Percentiles rank a stretch among this genome's conserved stretches.
Conservation (phyloP, 257 asterid species). For the Solanum virginianum region DNA sequence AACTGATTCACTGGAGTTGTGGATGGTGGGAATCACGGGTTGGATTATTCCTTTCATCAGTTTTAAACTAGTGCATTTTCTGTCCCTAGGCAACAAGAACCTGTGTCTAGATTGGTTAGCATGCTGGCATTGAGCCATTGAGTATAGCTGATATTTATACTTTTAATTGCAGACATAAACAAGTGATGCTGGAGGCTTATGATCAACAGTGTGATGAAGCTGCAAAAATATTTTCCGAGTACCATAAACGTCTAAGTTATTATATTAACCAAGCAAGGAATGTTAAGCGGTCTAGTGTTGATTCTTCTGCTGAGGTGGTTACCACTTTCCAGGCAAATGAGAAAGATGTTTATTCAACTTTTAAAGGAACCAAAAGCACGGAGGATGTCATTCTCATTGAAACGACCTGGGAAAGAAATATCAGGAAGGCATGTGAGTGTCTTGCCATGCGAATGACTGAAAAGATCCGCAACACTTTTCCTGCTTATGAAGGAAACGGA, state of each 20-base stretch:
- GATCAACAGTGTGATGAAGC: slow-evolving; percentile 97
- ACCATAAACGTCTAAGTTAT: slow-evolving; percentile 69
- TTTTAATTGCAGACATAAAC: slow-evolving; percentile 69
- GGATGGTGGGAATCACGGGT: not conserved
- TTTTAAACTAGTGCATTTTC: not conserved
- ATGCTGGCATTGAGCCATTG: not conserved
- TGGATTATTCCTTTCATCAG: not conserved
- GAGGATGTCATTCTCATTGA: slow-evolving; percentile 81
- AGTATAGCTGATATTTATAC: not conserved
- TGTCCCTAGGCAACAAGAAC: not conserved
- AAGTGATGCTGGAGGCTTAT: slow-evolving; percentile 86
- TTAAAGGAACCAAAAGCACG: slow-evolving; percentile 46
- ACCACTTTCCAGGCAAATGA: slow-evolving; percentile 61
- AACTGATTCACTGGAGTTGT: not conserved
- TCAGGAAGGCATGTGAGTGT: slow-evolving; percentile 80
- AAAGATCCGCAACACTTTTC: slow-evolving; percentile 67
- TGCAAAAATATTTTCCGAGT: slow-evolving; percentile 90
- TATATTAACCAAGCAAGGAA: slow-evolving; percentile 86
- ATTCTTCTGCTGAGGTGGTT: slow-evolving; percentile 53
- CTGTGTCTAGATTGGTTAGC: not conserved
- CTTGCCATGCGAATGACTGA: slow-evolving; percentile 64
- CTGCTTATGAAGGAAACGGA: slow-evolving; percentile 91
- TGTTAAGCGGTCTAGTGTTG: slow-evolving; percentile 48
- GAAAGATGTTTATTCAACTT: slow-evolving; percentile 31
- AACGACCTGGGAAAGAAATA: slow-evolving; percentile 74